phyloP scores from a whole-genome alignment of 2,329 filamentous ascomycete species.

The Chaetomium sp. region DNA sequence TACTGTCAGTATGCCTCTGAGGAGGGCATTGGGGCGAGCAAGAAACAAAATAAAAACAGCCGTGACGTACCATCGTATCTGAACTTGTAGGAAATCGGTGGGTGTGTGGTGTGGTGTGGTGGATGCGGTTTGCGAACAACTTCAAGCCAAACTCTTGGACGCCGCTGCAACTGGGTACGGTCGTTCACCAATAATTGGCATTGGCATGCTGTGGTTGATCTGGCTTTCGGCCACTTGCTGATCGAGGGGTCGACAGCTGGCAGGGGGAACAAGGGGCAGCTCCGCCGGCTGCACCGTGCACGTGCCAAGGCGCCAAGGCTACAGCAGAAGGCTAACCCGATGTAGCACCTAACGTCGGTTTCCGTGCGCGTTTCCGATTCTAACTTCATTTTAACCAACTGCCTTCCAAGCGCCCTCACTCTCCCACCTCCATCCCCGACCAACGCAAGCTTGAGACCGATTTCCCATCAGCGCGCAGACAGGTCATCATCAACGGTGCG shows the following conservation, averaged over 20 bases:
- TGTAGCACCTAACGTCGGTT: background rate
- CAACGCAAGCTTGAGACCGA: too few species aligned
- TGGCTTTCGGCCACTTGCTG: conserved; percentile 16
- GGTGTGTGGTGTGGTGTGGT: conserved; percentile 7
- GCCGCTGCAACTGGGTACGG: background rate
- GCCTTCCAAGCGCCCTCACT: background rate
- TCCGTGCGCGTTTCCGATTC: conserved; percentile 1
- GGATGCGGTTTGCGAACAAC: conserved; percentile 3
- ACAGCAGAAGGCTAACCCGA: background rate
- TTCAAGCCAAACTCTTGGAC: conserved; percentile 7
- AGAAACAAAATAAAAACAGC: background rate
- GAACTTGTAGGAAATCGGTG: conserved; percentile 9
- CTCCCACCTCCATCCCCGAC: background rate
- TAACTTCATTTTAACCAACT: background rate
- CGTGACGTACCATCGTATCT: conserved; percentile 35
- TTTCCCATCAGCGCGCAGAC: too few species aligned
- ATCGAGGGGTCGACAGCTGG: conserved; percentile 22
- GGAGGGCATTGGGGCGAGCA: too few species aligned
- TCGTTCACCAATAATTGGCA: conserved; percentile 1
- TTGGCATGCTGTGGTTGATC: conserved; percentile 20
- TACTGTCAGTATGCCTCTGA: conserved; percentile 11
- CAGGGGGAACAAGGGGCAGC: background rate
- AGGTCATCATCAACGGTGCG: too few species aligned
- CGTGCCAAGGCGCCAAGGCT: background rate
- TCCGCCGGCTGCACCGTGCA: background rate